These are phyloP conservation scores for Rhodosporidiobolus odoratus DNA, from an alignment of 768 basidiomycete species.

Conservation along the genomic window DNA sequence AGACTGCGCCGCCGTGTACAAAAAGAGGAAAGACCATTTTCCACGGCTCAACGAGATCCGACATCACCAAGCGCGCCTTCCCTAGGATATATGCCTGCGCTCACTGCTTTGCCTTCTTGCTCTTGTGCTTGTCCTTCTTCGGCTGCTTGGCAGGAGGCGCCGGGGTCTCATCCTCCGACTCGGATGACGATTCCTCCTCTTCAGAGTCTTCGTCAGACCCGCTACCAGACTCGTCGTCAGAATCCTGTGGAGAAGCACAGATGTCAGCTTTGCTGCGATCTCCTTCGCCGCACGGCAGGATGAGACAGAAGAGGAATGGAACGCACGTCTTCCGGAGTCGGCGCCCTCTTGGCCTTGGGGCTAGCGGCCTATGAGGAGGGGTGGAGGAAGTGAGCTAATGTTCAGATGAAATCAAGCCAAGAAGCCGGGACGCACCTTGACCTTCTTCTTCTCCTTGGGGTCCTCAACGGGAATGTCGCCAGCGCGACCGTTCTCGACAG, in stretches of 20 bases:
- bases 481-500: neutral
- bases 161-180: conserved; percentile 6
- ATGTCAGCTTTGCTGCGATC: neutral
- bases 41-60: no score
- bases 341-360: neutral
- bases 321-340: neutral
- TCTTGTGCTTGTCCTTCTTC: conserved; percentile 12
- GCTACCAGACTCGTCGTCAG: neutral
- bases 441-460: conserved; percentile 26
- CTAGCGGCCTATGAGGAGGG: neutral
- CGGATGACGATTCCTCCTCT: conserved; percentile 1
- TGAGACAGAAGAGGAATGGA: neutral
- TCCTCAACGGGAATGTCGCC: conserved; percentile 29
- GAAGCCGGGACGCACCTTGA: neutral
- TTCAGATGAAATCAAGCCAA: neutral
- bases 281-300: neutral
- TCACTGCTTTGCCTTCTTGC: conserved; percentile 15
- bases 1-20: no score
- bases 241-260: neutral
- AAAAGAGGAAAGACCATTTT: no score
- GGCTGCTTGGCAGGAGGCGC: conserved; percentile 17
- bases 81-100: no score
- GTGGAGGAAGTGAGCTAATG: neutral
- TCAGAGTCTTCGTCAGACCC: conserved; percentile 11
- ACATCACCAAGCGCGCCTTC: no score